Percentiles rank a stretch among this genome's conserved stretches.
Conservation (phyloP, 2,329 filamentous ascomycete species). For the Ophiosphaerella korrae region DNA sequence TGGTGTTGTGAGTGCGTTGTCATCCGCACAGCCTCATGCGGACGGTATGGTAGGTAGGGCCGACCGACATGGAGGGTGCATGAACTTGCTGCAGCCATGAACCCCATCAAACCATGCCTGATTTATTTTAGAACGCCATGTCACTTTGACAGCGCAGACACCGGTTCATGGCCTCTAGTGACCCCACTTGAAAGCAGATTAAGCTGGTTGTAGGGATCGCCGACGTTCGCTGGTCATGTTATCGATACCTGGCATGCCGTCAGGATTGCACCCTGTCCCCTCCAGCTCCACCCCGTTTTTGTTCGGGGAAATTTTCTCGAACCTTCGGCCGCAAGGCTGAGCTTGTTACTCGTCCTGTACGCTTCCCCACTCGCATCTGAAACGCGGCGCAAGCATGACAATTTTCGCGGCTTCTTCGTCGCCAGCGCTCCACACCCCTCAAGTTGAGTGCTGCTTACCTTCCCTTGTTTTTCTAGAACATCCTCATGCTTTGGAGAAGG, state of each 20-base stretch:
- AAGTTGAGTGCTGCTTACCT: constrained; percentile 6
- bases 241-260: constrained; percentile 19
- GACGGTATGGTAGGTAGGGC: constrained; percentile 11
- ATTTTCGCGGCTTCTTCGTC: constrained; percentile 9
- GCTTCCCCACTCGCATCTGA: constrained; percentile 1
- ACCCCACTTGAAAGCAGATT: constrained; percentile 9
- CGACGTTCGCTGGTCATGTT: constrained; percentile 11
- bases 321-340: constrained; percentile 21
- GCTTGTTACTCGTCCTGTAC: not conserved
- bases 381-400: constrained; percentile 6
- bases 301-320: constrained; percentile 12
- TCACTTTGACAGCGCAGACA: constrained; percentile 17
- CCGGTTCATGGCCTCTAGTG: constrained; percentile 7
- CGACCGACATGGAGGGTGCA: constrained; percentile 15
- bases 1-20: constrained; percentile 30
- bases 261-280: not conserved
- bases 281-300: not conserved
- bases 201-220: not conserved
- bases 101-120: constrained; percentile 10
- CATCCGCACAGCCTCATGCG: constrained; percentile 25
- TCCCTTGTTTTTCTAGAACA: constrained; percentile 22
- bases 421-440: not conserved
- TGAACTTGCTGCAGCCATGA: constrained; percentile 31
- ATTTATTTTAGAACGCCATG: constrained; percentile 18
- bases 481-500: constrained; percentile 11